Percentiles rank a stretch among this genome's conserved stretches.
Evolutionary conservation across 164 flowering plant species (phyloP).

Genomic region (Berberis thunbergii): DNA sequence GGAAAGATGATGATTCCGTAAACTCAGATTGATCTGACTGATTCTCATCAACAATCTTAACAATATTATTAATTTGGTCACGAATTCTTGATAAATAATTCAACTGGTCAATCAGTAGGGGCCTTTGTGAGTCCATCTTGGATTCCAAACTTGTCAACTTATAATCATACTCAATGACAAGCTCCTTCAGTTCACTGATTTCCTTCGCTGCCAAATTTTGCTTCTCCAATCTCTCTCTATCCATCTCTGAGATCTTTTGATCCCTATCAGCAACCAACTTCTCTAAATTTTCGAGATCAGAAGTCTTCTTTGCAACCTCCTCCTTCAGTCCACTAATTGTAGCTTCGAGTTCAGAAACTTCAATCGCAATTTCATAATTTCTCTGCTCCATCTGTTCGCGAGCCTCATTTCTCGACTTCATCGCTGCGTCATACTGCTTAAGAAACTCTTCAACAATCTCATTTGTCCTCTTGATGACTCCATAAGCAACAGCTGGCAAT

Average conservation of each 20-base stretch:
- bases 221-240: conserved; percentile 43
- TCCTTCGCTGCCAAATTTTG: conserved; percentile 32
- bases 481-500: conserved; percentile 81
- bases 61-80: conserved; percentile 42
- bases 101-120: conserved; percentile 68
- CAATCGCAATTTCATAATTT: conserved; percentile 93
- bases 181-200: conserved; percentile 31
- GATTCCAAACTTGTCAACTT: conserved; percentile 45
- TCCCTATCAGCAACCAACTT: conserved; percentile 43
- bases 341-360: conserved; percentile 92
- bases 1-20: conserved; percentile 70
- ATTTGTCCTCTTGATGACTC: conserved; percentile 82
- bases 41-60: conserved; percentile 54
- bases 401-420: conserved; percentile 65
- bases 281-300: conserved; percentile 40
- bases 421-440: conserved; percentile 48
- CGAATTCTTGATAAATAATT: conserved; percentile 54
- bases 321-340: conserved; percentile 60
- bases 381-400: conserved; percentile 82
- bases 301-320: conserved; percentile 45
- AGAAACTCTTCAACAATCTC: conserved; percentile 88
- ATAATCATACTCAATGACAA: conserved; percentile 35
- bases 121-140: conserved; percentile 49
- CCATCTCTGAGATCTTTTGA: conserved; percentile 34
- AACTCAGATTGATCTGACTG: conserved; percentile 40